A percentile compares a stretch with the other conserved stretches of the same genome.
Conservation (phyloP, 768 basidiomycete species). For the Leccinum subtestaceum region DNA sequence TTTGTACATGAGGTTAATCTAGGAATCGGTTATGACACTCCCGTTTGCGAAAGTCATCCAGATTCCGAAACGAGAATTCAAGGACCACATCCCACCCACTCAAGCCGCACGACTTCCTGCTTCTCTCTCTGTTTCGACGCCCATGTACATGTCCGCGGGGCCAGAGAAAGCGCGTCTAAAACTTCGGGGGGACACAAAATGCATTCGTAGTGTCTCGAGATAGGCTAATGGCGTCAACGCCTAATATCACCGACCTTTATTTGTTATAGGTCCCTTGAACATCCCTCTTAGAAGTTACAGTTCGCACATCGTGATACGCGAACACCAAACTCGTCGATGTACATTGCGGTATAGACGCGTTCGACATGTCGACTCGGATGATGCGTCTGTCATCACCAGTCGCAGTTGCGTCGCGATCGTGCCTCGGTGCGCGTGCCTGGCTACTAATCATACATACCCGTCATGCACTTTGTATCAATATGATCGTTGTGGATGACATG, state of each 20-base stretch:
- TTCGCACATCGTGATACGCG: not conserved
- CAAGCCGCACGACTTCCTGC: not conserved
- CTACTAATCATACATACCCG: not conserved
- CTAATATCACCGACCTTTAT: not conserved
- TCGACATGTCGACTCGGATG: not conserved
- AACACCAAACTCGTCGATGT: not conserved
- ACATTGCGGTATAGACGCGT: not conserved
- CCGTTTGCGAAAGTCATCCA: not conserved
- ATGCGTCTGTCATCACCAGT: not conserved
- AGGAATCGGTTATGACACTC: not conserved
- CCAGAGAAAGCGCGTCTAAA: not conserved
- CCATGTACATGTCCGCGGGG: constrained; percentile 4
- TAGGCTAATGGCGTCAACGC: not conserved
- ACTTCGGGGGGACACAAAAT: not conserved
- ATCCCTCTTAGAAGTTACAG: not conserved
- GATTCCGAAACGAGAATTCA: not conserved
- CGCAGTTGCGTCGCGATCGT: not conserved
- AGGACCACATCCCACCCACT: not conserved
- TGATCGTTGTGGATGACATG: not conserved
- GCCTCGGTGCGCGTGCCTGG: not conserved
- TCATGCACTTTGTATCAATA: not conserved
- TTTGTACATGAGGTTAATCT: not conserved
- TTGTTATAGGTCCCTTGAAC: not conserved
- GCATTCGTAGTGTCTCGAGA: not conserved
- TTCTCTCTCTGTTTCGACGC: not conserved